Evolutionary conservation across 371 early-diverging fungal species (phyloP).

Genomic region (Actinomortierella wolfii): DNA sequence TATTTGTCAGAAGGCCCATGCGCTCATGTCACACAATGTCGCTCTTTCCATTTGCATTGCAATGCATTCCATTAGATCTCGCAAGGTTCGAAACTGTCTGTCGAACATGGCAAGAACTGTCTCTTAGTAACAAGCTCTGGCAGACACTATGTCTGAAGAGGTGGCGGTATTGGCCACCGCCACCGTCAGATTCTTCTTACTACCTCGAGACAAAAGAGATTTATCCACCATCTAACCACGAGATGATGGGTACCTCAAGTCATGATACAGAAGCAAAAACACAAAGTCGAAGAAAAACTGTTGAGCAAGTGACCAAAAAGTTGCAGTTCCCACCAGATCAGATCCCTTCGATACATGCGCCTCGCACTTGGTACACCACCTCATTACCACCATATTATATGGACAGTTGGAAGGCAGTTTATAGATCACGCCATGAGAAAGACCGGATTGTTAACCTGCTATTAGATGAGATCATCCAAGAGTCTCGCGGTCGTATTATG

Average conservation of each 20-base stretch:
- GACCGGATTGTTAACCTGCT: conserved; percentile 26
- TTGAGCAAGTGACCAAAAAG: not conserved
- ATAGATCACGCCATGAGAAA: conserved; percentile 32
- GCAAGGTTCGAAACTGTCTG: conserved; percentile 18
- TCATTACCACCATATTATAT: conserved; percentile 19
- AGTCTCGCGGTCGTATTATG: conserved; percentile 34
- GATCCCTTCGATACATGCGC: conserved; percentile 19
- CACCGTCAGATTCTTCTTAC: conserved; percentile 13
- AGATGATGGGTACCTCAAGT: not conserved
- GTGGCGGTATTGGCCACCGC: conserved; percentile 39
- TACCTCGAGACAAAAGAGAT: conserved; percentile 1
- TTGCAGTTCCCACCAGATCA: conserved; percentile 7
- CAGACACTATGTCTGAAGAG: conserved; percentile 31
- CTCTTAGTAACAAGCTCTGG: conserved; percentile 35
- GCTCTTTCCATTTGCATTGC: not conserved
- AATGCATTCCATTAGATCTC: conserved; percentile 15
- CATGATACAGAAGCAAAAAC: not conserved
- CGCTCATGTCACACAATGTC: not conserved
- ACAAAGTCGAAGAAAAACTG: not conserved
- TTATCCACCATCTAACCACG: not conserved
- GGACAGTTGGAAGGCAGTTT: conserved; percentile 28
- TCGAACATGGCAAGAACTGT: conserved; percentile 23
- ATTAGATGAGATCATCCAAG: conserved; percentile 32
- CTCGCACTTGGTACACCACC: conserved; percentile 24
- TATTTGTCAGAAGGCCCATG: not conserved